A percentile compares a stretch with the other conserved stretches of the same genome.
Conservation (phyloP, 106 monocot genomes). For the Narthecium ossifragum region DNA sequence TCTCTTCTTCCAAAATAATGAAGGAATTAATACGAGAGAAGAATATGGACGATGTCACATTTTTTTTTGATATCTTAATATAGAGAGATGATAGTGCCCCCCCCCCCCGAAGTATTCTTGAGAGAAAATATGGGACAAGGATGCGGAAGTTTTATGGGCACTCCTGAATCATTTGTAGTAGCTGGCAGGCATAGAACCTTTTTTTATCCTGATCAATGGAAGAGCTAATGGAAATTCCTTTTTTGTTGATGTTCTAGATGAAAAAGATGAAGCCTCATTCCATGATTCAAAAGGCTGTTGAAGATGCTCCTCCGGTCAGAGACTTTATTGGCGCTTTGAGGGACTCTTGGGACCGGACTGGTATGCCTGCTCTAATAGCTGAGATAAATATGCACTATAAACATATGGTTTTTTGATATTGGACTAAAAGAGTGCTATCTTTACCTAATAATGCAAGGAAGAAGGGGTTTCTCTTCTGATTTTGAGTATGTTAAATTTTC, state of each 20-base stretch:
- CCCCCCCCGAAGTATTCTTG: slow-evolving; percentile 79
- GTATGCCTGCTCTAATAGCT: slow-evolving; percentile 91
- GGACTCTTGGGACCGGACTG: slow-evolving; percentile 42
- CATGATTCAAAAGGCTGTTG: slow-evolving; percentile 32
- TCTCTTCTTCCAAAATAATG: too few species aligned
- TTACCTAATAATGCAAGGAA: too few species aligned
- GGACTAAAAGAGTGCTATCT: too few species aligned
- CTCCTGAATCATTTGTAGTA: not conserved
- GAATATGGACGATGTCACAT: too few species aligned
- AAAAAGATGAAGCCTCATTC: slow-evolving; percentile 63
- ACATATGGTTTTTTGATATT: too few species aligned
- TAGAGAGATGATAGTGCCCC: slow-evolving; percentile 67
- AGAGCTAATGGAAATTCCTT: not conserved
- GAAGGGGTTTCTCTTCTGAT: too few species aligned
- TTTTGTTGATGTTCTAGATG: slow-evolving; percentile 46
- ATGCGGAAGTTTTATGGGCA: slow-evolving; percentile 60
- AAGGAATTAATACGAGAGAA: too few species aligned
- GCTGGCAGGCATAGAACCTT: not conserved
- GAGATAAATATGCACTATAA: slow-evolving; percentile 99
- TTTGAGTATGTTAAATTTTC: too few species aligned
- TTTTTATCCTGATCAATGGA: not conserved
- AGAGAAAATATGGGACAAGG: slow-evolving; percentile 85
- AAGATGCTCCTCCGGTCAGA: slow-evolving; percentile 74
- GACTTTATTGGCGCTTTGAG: slow-evolving; percentile 79
- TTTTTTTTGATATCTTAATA: slow-evolving; percentile 72